phyloP scores from a whole-genome alignment of 2,329 filamentous ascomycete species.

The Verticillium isaacii region DNA sequence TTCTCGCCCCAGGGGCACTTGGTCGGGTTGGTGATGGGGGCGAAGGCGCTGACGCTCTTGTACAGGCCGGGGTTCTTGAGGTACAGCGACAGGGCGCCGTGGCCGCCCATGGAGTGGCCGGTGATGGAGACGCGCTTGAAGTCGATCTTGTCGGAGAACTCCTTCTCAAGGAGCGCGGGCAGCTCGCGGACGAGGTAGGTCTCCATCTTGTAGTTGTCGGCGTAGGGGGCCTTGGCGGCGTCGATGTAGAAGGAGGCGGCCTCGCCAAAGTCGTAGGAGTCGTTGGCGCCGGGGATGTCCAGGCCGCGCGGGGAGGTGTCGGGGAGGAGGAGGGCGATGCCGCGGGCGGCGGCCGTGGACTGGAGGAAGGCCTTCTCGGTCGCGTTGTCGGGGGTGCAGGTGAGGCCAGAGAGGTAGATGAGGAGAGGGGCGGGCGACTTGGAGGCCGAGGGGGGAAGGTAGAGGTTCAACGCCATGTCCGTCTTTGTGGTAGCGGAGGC shows the following conservation, averaged over 20 bases:
- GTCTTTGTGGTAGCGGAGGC: constrained; percentile 72
- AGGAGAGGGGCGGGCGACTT: constrained; percentile 67
- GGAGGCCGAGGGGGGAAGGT: constrained; percentile 70
- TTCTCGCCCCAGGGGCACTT: constrained; percentile 93
- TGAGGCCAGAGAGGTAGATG: constrained; percentile 90
- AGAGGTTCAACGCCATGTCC: constrained; percentile 90
- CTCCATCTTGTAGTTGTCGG: constrained; percentile 86
- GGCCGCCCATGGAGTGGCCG: constrained; percentile 95
- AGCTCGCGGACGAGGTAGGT: constrained; percentile 86
- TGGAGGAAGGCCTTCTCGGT: constrained; percentile 89
- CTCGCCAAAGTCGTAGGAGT: constrained; percentile 84
- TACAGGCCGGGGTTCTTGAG: constrained; percentile 89
- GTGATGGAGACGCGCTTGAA: constrained; percentile 70
- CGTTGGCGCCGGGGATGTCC: constrained; percentile 77
- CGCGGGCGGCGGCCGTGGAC: constrained; percentile 69
- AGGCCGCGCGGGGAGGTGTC: constrained; percentile 91
- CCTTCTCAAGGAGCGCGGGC: constrained; percentile 67
- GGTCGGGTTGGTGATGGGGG: constrained; percentile 82
- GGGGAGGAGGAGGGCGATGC: constrained; percentile 90
- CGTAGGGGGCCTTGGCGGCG: constrained; percentile 71
- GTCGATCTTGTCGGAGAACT: constrained; percentile 68
- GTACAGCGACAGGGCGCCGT: constrained; percentile 89
- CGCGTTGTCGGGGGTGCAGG: constrained; percentile 87
- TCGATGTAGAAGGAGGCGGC: constrained; percentile 95
- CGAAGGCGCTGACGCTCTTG: constrained; percentile 83